Percentiles rank a stretch among this genome's conserved stretches.
phyloP scores from a whole-genome alignment of 768 basidiomycete genomes.

The Infundibulicybe gibba region DNA sequence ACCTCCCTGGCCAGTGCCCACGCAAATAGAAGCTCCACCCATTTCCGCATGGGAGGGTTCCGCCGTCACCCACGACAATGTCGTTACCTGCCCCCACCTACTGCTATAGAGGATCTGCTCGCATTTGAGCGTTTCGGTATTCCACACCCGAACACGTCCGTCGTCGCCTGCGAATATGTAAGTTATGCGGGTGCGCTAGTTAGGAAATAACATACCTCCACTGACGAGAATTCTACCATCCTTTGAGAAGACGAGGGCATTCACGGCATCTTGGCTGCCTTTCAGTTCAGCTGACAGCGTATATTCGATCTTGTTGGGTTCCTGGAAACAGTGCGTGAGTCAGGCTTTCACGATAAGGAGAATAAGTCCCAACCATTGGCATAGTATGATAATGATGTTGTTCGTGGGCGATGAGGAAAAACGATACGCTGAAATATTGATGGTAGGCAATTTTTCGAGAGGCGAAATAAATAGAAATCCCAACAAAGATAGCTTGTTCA shows the following conservation, averaged over 20 bases:
- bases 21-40: slow-evolving; percentile 1
- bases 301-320: not conserved
- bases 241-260: slow-evolving; percentile 7
- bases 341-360: not conserved
- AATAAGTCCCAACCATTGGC: not conserved
- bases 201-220: slow-evolving; percentile 1
- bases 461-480: not conserved
- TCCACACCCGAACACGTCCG: slow-evolving; percentile 5
- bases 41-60: not conserved
- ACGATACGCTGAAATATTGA: not conserved
- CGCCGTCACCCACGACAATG: slow-evolving; percentile 2
- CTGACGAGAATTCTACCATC: slow-evolving; percentile 6
- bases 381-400: not conserved
- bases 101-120: slow-evolving; percentile 4
- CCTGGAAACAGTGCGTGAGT: not conserved
- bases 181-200: not conserved
- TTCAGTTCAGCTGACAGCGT: not conserved
- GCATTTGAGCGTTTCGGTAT: slow-evolving; percentile 1
- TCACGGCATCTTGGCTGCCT: slow-evolving; percentile 5
- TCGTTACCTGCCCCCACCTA: slow-evolving; percentile 8
- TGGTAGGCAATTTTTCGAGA: not conserved
- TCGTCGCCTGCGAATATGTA: slow-evolving; percentile 4
- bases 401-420: not conserved
- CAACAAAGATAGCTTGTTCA: no score
- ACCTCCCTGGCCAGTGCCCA: slow-evolving; percentile 4